Evolutionary conservation across 1,284 basidiomycete genomes (phyloP), one percentile per base, ranked within the genome.

Genomic region (Ganoderma meredithae): DNA sequence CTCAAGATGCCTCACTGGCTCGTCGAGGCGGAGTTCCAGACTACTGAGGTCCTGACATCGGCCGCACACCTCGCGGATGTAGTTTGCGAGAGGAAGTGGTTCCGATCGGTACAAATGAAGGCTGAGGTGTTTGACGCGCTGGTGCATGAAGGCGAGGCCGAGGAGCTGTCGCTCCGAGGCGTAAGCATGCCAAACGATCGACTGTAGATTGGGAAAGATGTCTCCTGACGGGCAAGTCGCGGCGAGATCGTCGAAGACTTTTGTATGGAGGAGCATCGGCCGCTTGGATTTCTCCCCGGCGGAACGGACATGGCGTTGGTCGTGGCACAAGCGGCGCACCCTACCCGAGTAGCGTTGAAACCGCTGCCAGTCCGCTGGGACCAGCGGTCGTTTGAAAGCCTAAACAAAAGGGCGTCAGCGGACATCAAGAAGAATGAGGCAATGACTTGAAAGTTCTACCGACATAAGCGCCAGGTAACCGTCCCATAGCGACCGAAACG

Each of bases 341-440:
- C 88, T 85, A 33, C 77, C 74, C 41, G 83, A 83, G 71, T 90
- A 91, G 55, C 81, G 82, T 65, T 84, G 79, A 73, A 90, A 89
- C 25, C 83, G 80, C 41, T 76, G 75, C 90, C 89, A 91, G 75
- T 89, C 86, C 31, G 74, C 79, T 9, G 83, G 77, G 36, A 83
- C 80, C 36, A 86, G 83, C 2, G 78, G 73, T 3, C 81, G 76
- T 47, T 77, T 75, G 72, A 90, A 90, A 60, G 72, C 70, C 83
- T 86, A 66, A 40, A 40, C 60, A 64, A 60, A 6, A 31, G n/a
- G 52, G 39, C 15, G n/a, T 70, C 9, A 68, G 59, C 43, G 53
- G 17, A 61, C 27, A 55, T 63, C 12, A n/a, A 41, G 22, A 43
- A 43, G 41, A n/a, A 39, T 47, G 55, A 10, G 43, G 12, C 40